A percentile compares a stretch with the other conserved stretches of the same genome.
Evolutionary conservation across 1,139 yeast genomes (phyloP).

Genomic region (Pichia sp.): DNA sequence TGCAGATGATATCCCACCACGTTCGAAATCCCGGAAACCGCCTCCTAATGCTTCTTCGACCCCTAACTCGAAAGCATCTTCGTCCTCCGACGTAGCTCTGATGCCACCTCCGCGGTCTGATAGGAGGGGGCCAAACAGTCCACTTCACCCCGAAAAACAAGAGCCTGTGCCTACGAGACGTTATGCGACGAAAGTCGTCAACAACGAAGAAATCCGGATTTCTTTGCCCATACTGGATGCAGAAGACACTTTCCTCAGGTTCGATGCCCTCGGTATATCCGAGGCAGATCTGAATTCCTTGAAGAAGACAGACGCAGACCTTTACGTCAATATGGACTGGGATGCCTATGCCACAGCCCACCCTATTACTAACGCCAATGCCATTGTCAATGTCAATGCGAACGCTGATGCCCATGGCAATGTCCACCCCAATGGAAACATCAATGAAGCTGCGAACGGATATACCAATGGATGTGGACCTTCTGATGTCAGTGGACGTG

Average conservation of each 20-base stretch:
- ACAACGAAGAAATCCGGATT: constrained; percentile 4
- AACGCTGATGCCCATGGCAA: not conserved
- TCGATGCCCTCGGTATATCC: constrained; percentile 9
- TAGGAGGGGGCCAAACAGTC: not conserved
- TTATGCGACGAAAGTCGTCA: not conserved
- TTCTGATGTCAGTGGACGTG: no score
- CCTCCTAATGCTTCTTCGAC: constrained; percentile 8
- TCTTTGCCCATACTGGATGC: constrained; percentile 10
- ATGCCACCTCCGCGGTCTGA: constrained; percentile 16
- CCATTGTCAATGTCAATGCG: not conserved
- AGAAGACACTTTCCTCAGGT: constrained; percentile 11
- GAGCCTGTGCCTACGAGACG: not conserved
- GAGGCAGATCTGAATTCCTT: constrained; percentile 5
- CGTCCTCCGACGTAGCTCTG: not conserved
- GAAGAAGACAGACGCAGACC: not conserved
- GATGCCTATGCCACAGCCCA: not conserved
- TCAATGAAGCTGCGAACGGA: not conserved
- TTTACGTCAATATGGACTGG: not conserved
- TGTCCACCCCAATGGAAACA: not conserved
- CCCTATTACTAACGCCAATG: not conserved
- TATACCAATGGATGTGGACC: not conserved
- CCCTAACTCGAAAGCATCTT: not conserved
- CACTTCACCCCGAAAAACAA: not conserved
- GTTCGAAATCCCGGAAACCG: constrained; percentile 15
- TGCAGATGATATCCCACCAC: constrained; percentile 12